phyloP scores from a whole-genome alignment of 202 grass and related monocot species.

The Setaria italica region DNA sequence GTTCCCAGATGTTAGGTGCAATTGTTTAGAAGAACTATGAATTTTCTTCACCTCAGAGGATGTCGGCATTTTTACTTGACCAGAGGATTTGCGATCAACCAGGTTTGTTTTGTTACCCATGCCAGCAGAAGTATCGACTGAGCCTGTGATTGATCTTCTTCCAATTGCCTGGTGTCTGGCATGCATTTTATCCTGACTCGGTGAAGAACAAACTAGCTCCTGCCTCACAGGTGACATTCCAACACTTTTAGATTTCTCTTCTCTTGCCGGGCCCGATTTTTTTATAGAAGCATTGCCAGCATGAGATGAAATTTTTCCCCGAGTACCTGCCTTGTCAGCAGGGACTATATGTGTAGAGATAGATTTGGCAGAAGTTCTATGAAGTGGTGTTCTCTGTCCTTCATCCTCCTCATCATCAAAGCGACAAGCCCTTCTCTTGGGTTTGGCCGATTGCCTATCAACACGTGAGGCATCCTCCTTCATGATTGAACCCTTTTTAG shows the following conservation, averaged over 20 bases:
- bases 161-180: constrained; percentile 43
- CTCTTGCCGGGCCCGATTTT: constrained; percentile 47
- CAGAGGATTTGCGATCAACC: constrained; percentile 58
- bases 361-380: constrained; percentile 63
- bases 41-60: constrained; percentile 70
- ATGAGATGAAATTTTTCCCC: constrained; percentile 45
- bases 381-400: constrained; percentile 69
- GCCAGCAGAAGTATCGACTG: constrained; percentile 46
- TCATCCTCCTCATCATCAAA: constrained; percentile 66
- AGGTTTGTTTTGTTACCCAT: constrained; percentile 53
- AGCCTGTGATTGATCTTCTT: constrained; percentile 54
- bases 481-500: constrained; percentile 53
- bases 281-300: constrained; percentile 46
- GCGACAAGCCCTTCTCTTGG: constrained; percentile 68
- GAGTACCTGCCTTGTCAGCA: constrained; percentile 49
- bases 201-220: constrained; percentile 47
- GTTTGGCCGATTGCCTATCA: constrained; percentile 49
- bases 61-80: constrained; percentile 53
- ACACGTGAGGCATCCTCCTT: constrained; percentile 49
- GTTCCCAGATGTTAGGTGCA: constrained; percentile 53
- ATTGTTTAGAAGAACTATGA: constrained; percentile 70
- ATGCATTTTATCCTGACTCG: constrained; percentile 53
- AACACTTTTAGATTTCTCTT: constrained; percentile 55
- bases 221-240: constrained; percentile 55
- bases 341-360: constrained; percentile 35